Evolutionary conservation across 2,329 filamentous ascomycete genomes (phyloP).

Genomic region (Cladosporium oxysporum): DNA sequence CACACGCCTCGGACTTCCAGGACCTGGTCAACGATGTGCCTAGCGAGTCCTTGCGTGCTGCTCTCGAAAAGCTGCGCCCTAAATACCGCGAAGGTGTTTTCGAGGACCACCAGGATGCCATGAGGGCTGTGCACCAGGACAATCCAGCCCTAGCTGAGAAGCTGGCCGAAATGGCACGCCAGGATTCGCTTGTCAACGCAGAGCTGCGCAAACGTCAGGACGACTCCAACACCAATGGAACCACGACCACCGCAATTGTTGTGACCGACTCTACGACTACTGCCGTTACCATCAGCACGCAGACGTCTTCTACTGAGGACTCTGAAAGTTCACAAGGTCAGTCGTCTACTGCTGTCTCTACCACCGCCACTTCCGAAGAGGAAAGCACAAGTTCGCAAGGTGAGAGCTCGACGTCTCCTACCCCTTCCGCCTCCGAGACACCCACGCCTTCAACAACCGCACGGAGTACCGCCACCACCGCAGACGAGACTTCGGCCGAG

Average conservation of each 20-base stretch:
- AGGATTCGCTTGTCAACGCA: constrained; percentile 36
- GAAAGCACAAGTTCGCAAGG: constrained; percentile 21
- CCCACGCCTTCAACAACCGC: constrained; percentile 9
- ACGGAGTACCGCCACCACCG: not conserved
- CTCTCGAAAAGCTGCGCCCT: constrained; percentile 63
- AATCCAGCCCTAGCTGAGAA: constrained; percentile 64
- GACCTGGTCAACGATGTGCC: constrained; percentile 59
- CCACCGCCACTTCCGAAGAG: constrained; percentile 16
- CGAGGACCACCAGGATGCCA: constrained; percentile 62
- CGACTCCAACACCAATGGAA: constrained; percentile 28
- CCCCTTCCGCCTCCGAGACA: constrained; percentile 14
- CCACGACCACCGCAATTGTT: constrained; percentile 28
- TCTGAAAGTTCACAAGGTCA: constrained; percentile 26
- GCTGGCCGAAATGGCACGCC: constrained; percentile 64
- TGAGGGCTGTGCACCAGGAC: constrained; percentile 63
- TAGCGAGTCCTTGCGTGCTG: constrained; percentile 63
- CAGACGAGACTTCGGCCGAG: constrained; percentile 12
- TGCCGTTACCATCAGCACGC: constrained; percentile 28
- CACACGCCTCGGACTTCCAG: constrained; percentile 47
- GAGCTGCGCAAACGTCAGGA: constrained; percentile 47
- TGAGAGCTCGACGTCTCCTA: constrained; percentile 20
- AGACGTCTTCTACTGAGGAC: constrained; percentile 1
- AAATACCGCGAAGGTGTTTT: constrained; percentile 70
- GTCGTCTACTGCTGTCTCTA: constrained; percentile 22
- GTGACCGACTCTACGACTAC: constrained; percentile 32